These are phyloP conservation scores for Coniochaeta prunicola DNA, from an alignment of 2,329 filamentous ascomycete genomes.

Conservation along the genomic window DNA sequence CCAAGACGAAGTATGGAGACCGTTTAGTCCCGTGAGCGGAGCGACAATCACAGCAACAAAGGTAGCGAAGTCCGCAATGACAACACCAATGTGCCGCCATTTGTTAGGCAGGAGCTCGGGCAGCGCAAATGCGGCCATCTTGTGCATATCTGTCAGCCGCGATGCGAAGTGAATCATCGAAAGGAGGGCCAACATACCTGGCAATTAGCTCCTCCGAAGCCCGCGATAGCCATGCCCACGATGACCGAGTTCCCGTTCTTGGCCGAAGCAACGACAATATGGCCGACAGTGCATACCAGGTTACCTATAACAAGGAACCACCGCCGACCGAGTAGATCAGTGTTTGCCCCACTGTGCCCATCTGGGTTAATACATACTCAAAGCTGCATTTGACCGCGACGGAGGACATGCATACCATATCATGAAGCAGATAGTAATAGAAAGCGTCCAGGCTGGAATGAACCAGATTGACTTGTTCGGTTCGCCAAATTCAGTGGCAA, in stretches of 20 bases:
- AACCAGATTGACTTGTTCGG: neutral
- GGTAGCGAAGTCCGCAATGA: neutral
- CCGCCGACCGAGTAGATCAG: neutral
- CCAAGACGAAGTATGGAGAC: neutral
- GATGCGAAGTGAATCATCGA: neutral
- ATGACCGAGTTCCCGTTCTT: neutral
- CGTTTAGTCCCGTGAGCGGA: neutral
- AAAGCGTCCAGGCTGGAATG: neutral
- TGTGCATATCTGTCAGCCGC: neutral
- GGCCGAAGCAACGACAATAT: neutral
- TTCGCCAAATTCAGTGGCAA: neutral
- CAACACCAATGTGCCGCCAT: neutral
- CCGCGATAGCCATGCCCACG: neutral
- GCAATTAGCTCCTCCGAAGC: neutral
- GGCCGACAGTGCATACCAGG: neutral
- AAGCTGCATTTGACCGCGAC: neutral
- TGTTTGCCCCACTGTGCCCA: neutral
- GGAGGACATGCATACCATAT: neutral
- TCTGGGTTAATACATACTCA: neutral
- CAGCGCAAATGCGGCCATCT: neutral
- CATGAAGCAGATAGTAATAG: neutral
- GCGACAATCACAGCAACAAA: neutral
- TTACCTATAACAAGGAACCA: neutral
- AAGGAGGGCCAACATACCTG: neutral
- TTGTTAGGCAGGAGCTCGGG: neutral